These are phyloP conservation scores for Pseudocercospora crystallina DNA, from an alignment of 2,329 filamentous ascomycete genomes.

Conservation along the genomic window DNA sequence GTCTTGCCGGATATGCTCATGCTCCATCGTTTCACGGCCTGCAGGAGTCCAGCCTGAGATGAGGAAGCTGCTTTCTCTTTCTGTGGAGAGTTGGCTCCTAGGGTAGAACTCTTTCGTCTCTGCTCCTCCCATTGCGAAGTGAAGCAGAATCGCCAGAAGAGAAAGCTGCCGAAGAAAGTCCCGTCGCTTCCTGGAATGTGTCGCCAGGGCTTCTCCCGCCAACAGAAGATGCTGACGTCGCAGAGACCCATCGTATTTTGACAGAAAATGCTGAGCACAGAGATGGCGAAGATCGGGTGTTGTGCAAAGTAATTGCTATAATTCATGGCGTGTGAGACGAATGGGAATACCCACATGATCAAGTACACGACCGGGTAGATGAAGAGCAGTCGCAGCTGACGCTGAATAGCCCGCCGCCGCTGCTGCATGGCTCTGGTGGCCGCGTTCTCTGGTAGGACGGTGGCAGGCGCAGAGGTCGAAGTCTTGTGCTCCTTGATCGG, in stretches of 20 bases:
- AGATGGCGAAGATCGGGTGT: conserved; percentile 58
- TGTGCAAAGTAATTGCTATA: conserved; percentile 55
- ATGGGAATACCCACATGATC: conserved; percentile 70
- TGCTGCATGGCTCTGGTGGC: conserved; percentile 19
- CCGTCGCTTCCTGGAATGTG: conserved; percentile 50
- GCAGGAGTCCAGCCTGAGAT: conserved; percentile 19
- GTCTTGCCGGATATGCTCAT: conserved; percentile 15
- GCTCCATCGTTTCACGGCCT: conserved; percentile 21
- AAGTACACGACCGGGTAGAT: conserved; percentile 75
- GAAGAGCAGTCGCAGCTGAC: conserved; percentile 70
- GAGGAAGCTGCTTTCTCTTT: conserved; percentile 2
- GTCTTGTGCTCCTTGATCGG: conserved; percentile 27
- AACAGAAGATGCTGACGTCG: conserved; percentile 67
- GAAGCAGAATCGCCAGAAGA: conserved; percentile 31
- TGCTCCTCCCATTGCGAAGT: conserved; percentile 13
- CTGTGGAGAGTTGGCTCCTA: not conserved
- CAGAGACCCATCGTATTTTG: conserved; percentile 66
- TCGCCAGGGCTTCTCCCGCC: conserved; percentile 70
- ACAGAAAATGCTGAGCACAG: conserved; percentile 56
- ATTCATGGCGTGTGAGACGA: conserved; percentile 62
- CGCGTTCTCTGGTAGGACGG: conserved; percentile 10
- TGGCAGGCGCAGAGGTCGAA: conserved; percentile 1
- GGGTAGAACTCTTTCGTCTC: conserved; percentile 15
- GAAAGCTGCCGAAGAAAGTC: conserved; percentile 42
- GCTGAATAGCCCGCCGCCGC: conserved; percentile 20